Percentiles rank a stretch among this genome's conserved stretches.
phyloP scores from a whole-genome alignment of 768 basidiomycete species.

The Hygrophorus pudorinus region DNA sequence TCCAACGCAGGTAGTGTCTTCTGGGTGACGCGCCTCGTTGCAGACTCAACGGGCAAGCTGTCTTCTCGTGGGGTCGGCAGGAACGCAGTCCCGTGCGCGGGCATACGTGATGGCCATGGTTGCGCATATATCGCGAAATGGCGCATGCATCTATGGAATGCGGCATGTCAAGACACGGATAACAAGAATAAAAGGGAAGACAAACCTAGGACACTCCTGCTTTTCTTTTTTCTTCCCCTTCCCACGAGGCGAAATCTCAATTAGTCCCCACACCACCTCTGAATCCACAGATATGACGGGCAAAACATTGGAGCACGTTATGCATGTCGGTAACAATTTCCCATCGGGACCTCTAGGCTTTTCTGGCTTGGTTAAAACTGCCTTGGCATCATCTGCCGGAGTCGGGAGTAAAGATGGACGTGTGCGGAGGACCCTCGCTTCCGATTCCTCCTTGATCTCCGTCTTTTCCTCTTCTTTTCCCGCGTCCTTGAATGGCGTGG shows the following conservation, averaged over 20 bases:
- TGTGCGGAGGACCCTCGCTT: constrained; percentile 40
- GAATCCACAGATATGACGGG: constrained; percentile 71
- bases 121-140: constrained; percentile 69
- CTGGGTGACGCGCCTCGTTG: constrained; percentile 39
- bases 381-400: constrained; percentile 26
- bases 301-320: constrained; percentile 60
- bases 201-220: constrained; percentile 70
- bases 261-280: constrained; percentile 61
- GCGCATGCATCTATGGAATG: constrained; percentile 55
- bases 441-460: constrained; percentile 40
- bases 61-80: constrained; percentile 44
- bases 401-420: constrained; percentile 30
- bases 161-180: not conserved
- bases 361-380: constrained; percentile 22
- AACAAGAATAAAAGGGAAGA: constrained; percentile 10
- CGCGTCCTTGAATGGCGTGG: constrained; percentile 12
- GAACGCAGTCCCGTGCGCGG: constrained; percentile 35
- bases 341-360: constrained; percentile 53
- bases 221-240: constrained; percentile 51
- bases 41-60: constrained; percentile 34
- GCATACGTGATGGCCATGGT: constrained; percentile 59
- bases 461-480: constrained; percentile 28
- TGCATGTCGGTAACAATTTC: constrained; percentile 57
- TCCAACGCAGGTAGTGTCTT: constrained; percentile 42
- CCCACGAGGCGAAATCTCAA: constrained; percentile 28